Conservation (phyloP, 1,284 basidiomycete genomes). For the Fistulina hepatica region DNA sequence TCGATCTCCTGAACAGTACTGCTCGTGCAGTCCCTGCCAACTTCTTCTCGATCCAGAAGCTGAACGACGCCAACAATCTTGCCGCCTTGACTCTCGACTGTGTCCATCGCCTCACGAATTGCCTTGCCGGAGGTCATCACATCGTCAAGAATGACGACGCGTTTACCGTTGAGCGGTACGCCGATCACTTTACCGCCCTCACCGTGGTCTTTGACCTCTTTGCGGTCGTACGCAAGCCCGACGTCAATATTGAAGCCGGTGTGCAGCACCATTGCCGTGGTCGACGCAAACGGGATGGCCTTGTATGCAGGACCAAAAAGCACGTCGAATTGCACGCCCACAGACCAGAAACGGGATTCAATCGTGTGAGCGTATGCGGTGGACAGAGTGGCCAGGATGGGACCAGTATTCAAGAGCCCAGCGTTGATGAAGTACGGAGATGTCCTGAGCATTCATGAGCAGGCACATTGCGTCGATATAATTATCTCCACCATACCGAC, state of each 20-base stretch:
- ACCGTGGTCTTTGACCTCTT: slow-evolving; percentile 93
- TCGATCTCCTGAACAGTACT: slow-evolving; percentile 86
- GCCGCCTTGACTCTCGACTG: slow-evolving; percentile 58
- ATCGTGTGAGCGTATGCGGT: slow-evolving; percentile 87
- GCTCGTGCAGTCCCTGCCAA: slow-evolving; percentile 48
- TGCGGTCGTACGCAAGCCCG: slow-evolving; percentile 87
- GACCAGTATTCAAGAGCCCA: slow-evolving; percentile 77
- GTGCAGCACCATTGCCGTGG: slow-evolving; percentile 72
- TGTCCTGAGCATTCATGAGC: slow-evolving; percentile 15
- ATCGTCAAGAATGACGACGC: slow-evolving; percentile 87
- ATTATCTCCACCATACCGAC: slow-evolving; percentile 69
- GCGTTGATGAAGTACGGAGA: slow-evolving; percentile 99
- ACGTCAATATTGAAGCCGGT: slow-evolving; percentile 57
- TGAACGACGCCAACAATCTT: slow-evolving; percentile 87
- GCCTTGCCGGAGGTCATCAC: slow-evolving; percentile 97
- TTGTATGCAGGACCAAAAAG: slow-evolving; percentile 98
- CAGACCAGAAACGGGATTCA: slow-evolving; percentile 30
- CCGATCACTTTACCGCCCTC: slow-evolving; percentile 95
- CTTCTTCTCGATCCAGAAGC: slow-evolving; percentile 85
- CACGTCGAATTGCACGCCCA: slow-evolving; percentile 61
- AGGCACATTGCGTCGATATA: neutral
- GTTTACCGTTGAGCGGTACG: slow-evolving; percentile 66
- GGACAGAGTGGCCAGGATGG: slow-evolving; percentile 71
- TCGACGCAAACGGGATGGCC: slow-evolving; percentile 89
- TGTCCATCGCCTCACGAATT: slow-evolving; percentile 70